These are phyloP conservation scores for Onygenales sp. DNA, from an alignment of 2,329 filamentous ascomycete species.

Conservation along the genomic window DNA sequence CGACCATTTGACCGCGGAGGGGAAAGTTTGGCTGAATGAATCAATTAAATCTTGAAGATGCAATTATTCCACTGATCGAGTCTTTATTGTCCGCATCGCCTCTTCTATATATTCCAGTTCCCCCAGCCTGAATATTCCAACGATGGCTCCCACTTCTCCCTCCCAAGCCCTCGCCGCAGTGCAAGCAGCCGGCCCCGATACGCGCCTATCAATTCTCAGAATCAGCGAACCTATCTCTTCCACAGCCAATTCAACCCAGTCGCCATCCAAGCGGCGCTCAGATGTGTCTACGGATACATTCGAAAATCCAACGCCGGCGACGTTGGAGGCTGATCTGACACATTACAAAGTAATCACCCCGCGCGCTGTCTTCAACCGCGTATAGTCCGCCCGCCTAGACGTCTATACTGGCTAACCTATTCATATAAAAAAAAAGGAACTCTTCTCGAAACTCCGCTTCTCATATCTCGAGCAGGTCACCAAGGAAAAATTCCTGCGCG, in stretches of 20 bases:
- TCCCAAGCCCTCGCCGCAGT: constrained; percentile 33
- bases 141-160: constrained; percentile 14
- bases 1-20: neutral
- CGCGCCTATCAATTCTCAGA: constrained; percentile 58
- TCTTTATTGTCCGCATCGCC: neutral
- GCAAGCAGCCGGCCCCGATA: constrained; percentile 43
- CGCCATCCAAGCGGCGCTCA: constrained; percentile 50
- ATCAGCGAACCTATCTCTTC: constrained; percentile 65
- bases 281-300: constrained; percentile 59
- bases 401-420: neutral
- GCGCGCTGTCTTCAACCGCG: neutral
- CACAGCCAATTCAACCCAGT: constrained; percentile 15
- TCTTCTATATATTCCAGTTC: neutral
- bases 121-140: neutral
- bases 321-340: constrained; percentile 69
- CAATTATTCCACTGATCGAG: neutral
- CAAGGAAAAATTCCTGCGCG: constrained; percentile 93
- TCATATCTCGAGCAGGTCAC: constrained; percentile 97
- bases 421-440: constrained; percentile 43
- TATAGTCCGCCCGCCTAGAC: neutral
- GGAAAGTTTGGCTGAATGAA: neutral
- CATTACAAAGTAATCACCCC: constrained; percentile 61
- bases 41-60: neutral
- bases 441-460: constrained; percentile 93
- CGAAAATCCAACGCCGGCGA: constrained; percentile 61